phyloP scores from a whole-genome alignment of 768 basidiomycete genomes.

The Boletus rubescentipes region DNA sequence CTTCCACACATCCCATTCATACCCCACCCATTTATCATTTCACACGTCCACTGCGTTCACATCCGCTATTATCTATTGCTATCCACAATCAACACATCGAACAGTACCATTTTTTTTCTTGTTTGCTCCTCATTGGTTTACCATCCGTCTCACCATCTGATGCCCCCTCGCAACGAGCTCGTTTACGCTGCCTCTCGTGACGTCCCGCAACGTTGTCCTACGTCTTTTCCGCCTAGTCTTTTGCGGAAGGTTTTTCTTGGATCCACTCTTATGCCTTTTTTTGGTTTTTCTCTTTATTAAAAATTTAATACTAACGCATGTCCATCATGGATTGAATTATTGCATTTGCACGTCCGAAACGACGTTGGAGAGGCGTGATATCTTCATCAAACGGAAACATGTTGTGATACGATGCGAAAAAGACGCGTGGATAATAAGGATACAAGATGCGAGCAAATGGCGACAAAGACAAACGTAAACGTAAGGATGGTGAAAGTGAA shows the following conservation, averaged over 20 bases:
- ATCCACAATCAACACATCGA: slow-evolving; percentile 25
- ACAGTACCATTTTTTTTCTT: slow-evolving; percentile 1
- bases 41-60: slow-evolving; percentile 30
- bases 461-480: background rate
- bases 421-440: slow-evolving; percentile 23
- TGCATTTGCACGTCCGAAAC: too few species aligned
- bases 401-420: too few species aligned
- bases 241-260: background rate
- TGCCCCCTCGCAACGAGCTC: slow-evolving; percentile 16
- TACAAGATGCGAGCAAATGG: slow-evolving; percentile 11
- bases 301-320: slow-evolving; percentile 21
- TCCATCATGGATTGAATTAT: background rate
- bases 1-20: slow-evolving; percentile 8
- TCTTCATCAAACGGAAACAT: too few species aligned
- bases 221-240: slow-evolving; percentile 6
- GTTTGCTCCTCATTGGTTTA: too few species aligned
- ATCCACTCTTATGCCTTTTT: background rate
- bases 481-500: background rate
- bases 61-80: slow-evolving; percentile 36
- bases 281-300: slow-evolving; percentile 2
- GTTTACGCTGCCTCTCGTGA: slow-evolving; percentile 19
- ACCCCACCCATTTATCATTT: slow-evolving; percentile 11
- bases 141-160: slow-evolving; percentile 2
- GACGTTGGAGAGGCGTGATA: too few species aligned
- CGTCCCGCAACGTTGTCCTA: slow-evolving; percentile 16